These are phyloP conservation scores for Paecilomyces niveus DNA, from an alignment of 2,329 filamentous ascomycete genomes.

Conservation along the genomic window DNA sequence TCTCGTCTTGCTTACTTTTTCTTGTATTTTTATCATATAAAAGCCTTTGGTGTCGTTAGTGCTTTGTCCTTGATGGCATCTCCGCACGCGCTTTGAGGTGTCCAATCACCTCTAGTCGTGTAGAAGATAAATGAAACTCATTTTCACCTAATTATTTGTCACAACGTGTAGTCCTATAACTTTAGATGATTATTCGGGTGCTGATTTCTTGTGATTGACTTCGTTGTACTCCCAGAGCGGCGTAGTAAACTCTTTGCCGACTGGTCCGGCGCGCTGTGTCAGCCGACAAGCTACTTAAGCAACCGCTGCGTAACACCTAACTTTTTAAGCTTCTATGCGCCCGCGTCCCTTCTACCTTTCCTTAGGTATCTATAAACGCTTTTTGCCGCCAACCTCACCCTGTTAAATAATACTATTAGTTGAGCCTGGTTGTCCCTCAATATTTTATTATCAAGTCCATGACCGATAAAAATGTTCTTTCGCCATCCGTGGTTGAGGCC, in stretches of 20 bases:
- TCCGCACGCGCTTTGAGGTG: background rate
- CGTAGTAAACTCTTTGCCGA: background rate
- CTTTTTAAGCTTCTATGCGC: background rate
- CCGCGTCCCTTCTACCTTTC: background rate
- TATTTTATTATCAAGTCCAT: conserved; percentile 29
- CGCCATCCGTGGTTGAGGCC: conserved; percentile 76
- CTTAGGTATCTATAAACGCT: background rate
- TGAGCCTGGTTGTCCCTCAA: background rate
- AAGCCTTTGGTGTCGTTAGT: too few relatives aligned
- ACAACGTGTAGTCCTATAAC: background rate
- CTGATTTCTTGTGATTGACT: too few relatives aligned
- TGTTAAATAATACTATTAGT: background rate
- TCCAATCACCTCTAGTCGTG: background rate
- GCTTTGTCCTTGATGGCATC: background rate
- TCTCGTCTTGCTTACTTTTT: background rate
- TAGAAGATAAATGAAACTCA: background rate
- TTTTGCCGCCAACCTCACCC: background rate
- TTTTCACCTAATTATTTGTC: background rate
- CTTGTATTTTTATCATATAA: background rate
- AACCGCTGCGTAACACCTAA: too few relatives aligned
- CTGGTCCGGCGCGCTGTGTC: background rate
- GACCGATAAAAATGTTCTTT: conserved; percentile 50
- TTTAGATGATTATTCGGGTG: background rate
- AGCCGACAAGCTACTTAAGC: background rate
- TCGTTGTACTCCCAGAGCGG: too few relatives aligned